A percentile compares a stretch with the other conserved stretches of the same genome.
Conservation (phyloP, 345 rosid species). For the Adansonia digitata region DNA sequence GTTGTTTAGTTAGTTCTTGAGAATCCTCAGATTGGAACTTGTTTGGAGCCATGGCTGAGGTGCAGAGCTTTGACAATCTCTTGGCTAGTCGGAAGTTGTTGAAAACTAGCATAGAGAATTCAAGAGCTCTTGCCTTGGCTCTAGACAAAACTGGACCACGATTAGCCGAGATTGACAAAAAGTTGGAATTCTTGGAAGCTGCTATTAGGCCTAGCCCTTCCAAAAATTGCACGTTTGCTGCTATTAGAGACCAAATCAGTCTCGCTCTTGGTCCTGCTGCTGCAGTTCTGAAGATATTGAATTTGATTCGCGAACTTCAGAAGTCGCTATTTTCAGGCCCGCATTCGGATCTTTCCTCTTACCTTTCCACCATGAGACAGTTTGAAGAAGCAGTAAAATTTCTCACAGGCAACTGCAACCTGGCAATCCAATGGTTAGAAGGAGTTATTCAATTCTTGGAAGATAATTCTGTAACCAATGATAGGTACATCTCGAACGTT, state of each 20-base stretch:
- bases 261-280: slow-evolving; percentile 53
- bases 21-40: not conserved
- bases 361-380: slow-evolving; percentile 41
- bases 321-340: slow-evolving; percentile 30
- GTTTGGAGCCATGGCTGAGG: slow-evolving; percentile 33
- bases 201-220: slow-evolving; percentile 24
- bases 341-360: slow-evolving; percentile 22
- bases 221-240: slow-evolving; percentile 32
- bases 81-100: slow-evolving; percentile 40
- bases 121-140: slow-evolving; percentile 42
- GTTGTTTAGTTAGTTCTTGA: not conserved
- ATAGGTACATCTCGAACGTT: slow-evolving; percentile 33
- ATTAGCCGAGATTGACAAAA: slow-evolving; percentile 31
- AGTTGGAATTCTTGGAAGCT: slow-evolving; percentile 39
- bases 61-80: slow-evolving; percentile 33
- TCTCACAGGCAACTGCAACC: slow-evolving; percentile 55
- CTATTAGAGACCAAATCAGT: slow-evolving; percentile 46
- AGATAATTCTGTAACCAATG: slow-evolving; percentile 34
- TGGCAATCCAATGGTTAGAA: slow-evolving; percentile 71
- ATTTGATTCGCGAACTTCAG: slow-evolving; percentile 47
- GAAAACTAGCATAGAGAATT: slow-evolving; percentile 51
- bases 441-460: slow-evolving; percentile 41
- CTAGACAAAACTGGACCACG: slow-evolving; percentile 37
- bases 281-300: slow-evolving; percentile 48
- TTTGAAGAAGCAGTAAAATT: slow-evolving; percentile 62